Evolutionary conservation across 2,329 filamentous ascomycete genomes (phyloP).

Genomic region (Fusarium goolgardi): DNA sequence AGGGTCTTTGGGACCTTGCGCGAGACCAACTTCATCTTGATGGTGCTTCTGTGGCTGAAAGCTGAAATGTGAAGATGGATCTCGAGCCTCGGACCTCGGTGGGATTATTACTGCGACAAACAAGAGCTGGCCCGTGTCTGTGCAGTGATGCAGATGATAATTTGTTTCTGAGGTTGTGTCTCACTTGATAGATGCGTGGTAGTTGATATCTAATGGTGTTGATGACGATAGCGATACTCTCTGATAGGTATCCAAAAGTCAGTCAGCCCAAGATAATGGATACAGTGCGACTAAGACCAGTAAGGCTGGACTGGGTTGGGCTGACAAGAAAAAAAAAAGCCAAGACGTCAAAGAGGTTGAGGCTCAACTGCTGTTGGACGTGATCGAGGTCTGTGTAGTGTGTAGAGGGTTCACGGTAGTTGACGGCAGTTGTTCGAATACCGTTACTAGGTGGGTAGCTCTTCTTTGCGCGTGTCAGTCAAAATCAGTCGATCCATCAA

Average conservation of each 20-base stretch:
- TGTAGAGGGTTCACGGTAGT: conserved; percentile 15
- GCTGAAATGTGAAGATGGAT: conserved; percentile 10
- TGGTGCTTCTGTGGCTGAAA: conserved; percentile 32
- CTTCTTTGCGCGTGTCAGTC: conserved; percentile 16
- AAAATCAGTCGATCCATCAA: conserved; percentile 17
- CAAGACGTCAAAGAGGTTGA: conserved; percentile 23
- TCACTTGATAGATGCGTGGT: not conserved
- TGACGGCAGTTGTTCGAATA: conserved; percentile 20
- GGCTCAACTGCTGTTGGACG: conserved; percentile 21
- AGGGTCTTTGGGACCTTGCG: conserved; percentile 54
- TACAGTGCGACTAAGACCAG: conserved; percentile 16
- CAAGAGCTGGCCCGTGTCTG: conserved; percentile 36
- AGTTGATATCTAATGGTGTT: conserved; percentile 8
- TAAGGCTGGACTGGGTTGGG: conserved; percentile 15
- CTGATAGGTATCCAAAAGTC: conserved; percentile 3
- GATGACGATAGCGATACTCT: not conserved
- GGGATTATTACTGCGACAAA: conserved; percentile 22
- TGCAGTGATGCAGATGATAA: conserved; percentile 8
- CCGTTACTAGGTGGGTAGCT: conserved; percentile 12
- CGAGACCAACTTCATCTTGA: conserved; percentile 55
- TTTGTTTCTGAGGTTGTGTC: conserved; percentile 1
- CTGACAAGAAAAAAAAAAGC: conserved; percentile 23
- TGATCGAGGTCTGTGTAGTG: not conserved
- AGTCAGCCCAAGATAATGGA: conserved; percentile 9
- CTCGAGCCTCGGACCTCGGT: conserved; percentile 30